Evolutionary conservation across 106 monocot genomes (phyloP), one percentile per base, ranked within the genome.

Genomic region (Alisma plantagoaquatica): DNA sequence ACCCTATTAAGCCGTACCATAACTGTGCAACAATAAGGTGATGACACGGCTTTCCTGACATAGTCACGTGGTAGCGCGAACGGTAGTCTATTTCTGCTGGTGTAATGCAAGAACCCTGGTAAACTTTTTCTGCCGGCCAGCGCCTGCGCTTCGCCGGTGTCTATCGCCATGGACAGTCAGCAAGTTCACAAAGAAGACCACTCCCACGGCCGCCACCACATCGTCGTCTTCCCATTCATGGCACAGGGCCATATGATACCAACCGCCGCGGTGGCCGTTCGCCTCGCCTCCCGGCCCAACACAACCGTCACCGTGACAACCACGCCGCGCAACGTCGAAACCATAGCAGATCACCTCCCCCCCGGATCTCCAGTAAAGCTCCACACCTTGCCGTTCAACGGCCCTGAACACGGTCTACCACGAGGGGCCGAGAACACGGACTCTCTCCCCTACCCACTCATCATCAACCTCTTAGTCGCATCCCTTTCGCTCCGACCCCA

Each of bases 191-290:
- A n/a, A n/a, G n/a, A n/a, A n/a, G n/a, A n/a, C n/a, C n/a, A n/a
- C n/a, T n/a, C n/a, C n/a, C n/a, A n/a, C n/a, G n/a, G n/a, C 2
- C 31, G 14, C 16, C 66, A 4, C 1, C 64, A 64, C 32, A 16
- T 76, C 0, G 75, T 76, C 6, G 9, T 76, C 10, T 49, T 76
- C 31, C 75, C 75, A 3, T 70, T 65, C 59, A 41, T 61, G 32
- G 69, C 69, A 0, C 69, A 69, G 6, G 75, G 75, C 51, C 75
- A 75, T 27, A 10, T 76, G 49, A 20, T 18, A 17, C 59, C 64
- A 1, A 70, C 65, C 60, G 46, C 70, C 28, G 17, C 64, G 47
- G 31, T 76, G 2, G 75, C 75, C 27, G 4, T 43, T 16, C 41
- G 25, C 54, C 29, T 74, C 1, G 50, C 42, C 20, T n/a, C 27